phyloP scores from a whole-genome alignment of 2,329 filamentous ascomycete species.

The Diaporthe velutina region DNA sequence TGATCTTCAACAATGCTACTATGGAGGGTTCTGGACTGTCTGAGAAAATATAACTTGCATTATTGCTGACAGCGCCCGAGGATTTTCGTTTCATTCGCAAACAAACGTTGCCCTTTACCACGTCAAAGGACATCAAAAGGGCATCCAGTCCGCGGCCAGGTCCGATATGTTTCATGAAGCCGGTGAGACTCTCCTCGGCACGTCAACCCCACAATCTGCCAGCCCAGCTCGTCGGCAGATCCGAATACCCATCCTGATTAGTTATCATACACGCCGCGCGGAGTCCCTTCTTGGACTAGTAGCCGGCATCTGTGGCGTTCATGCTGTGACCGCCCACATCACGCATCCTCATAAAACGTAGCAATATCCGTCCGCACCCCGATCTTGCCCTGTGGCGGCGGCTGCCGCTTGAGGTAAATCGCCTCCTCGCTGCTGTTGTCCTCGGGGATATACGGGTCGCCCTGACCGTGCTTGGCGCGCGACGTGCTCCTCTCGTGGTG shows the following conservation, averaged over 20 bases:
- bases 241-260: neutral
- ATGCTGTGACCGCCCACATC: neutral
- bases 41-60: neutral
- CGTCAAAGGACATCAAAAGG: neutral
- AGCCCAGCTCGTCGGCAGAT: neutral
- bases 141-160: neutral
- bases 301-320: neutral
- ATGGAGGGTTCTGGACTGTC: neutral
- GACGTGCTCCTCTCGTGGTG: neutral
- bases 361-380: constrained; percentile 31
- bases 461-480: neutral
- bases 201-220: no score
- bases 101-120: neutral
- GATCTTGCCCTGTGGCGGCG: constrained; percentile 25
- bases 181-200: no score
- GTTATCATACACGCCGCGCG: constrained; percentile 4
- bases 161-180: neutral
- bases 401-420: constrained; percentile 14
- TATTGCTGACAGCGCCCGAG: neutral
- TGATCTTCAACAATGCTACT: neutral
- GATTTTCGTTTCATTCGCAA: neutral
- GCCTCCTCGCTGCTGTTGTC: constrained; percentile 33
- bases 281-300: neutral
- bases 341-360: constrained; percentile 25
- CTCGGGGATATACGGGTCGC: neutral